Conservation (phyloP, 768 basidiomycete species). For the Psilocybe azurescens region DNA sequence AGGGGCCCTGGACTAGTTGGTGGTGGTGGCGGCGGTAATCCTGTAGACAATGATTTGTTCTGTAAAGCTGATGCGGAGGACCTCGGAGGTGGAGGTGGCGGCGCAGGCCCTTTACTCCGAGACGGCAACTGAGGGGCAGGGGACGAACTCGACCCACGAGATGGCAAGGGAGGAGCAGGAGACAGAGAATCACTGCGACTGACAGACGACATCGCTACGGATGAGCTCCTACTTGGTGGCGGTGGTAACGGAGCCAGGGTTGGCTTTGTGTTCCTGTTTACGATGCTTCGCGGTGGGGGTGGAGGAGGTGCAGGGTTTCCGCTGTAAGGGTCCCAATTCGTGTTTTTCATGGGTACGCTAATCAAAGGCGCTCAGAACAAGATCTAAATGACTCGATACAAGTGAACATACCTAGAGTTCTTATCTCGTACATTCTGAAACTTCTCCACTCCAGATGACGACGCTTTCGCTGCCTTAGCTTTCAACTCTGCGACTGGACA, state of each 20-base stretch:
- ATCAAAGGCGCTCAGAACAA: neutral
- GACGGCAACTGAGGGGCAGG: slow-evolving; percentile 31
- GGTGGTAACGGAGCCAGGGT: slow-evolving; percentile 32
- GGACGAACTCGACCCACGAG: slow-evolving; percentile 25
- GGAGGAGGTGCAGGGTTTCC: slow-evolving; percentile 56
- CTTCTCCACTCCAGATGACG: slow-evolving; percentile 57
- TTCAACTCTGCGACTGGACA: slow-evolving; percentile 66
- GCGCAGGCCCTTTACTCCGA: slow-evolving; percentile 22
- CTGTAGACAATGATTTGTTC: slow-evolving; percentile 23
- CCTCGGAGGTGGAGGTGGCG: slow-evolving; percentile 18
- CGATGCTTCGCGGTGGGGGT: slow-evolving; percentile 43
- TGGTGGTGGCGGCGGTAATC: neutral
- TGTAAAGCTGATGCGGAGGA: slow-evolving; percentile 14
- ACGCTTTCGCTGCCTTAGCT: slow-evolving; percentile 65
- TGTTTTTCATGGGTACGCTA: slow-evolving; percentile 63
- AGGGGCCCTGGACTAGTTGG: slow-evolving; percentile 28
- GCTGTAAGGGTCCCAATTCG: slow-evolving; percentile 69
- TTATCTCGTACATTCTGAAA: slow-evolving; percentile 61
- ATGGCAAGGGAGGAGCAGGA: slow-evolving; percentile 27
- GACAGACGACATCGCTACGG: slow-evolving; percentile 17
- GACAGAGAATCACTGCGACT: slow-evolving; percentile 20
- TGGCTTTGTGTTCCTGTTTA: slow-evolving; percentile 38
- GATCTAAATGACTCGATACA: neutral
- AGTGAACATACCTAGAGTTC: slow-evolving; percentile 46
- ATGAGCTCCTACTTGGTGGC: slow-evolving; percentile 41